These are phyloP conservation scores for Sclerotinia trifoliorum DNA, from an alignment of 2,329 filamentous ascomycete species.

Conservation along the genomic window DNA sequence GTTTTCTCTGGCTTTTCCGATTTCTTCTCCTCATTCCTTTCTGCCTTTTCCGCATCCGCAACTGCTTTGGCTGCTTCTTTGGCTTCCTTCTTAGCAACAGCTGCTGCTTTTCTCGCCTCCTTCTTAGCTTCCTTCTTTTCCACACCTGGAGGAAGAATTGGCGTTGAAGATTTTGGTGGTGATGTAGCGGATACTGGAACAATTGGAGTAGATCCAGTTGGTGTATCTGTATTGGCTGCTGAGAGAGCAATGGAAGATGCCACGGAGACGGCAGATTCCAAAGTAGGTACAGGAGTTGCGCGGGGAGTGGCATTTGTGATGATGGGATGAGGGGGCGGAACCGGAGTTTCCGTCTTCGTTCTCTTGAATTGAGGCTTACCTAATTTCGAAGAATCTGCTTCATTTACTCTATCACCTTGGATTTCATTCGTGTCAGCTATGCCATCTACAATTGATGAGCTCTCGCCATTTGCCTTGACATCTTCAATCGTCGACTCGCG, in stretches of 20 bases:
- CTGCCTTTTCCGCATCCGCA: slow-evolving; percentile 9
- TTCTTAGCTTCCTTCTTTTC: slow-evolving; percentile 35
- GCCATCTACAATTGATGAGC: slow-evolving; percentile 28
- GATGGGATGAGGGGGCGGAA: slow-evolving; percentile 47
- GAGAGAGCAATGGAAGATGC: slow-evolving; percentile 27
- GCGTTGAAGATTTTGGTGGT: slow-evolving; percentile 40
- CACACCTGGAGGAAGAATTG: slow-evolving; percentile 39
- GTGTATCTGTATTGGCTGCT: slow-evolving; percentile 24
- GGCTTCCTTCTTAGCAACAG: slow-evolving; percentile 5
- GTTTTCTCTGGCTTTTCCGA: slow-evolving; percentile 14
- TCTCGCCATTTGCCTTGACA: slow-evolving; percentile 11
- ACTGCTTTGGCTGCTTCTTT: slow-evolving; percentile 14
- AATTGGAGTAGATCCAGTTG: slow-evolving; percentile 24
- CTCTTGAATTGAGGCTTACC: slow-evolving; percentile 49
- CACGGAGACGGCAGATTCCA: slow-evolving; percentile 30
- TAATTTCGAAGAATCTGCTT: slow-evolving; percentile 28
- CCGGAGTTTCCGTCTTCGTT: slow-evolving; percentile 57
- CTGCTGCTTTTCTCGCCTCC: slow-evolving; percentile 23
- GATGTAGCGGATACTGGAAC: slow-evolving; percentile 25
- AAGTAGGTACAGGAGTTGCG: slow-evolving; percentile 24
- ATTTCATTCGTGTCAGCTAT: slow-evolving; percentile 26
- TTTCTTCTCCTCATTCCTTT: slow-evolving; percentile 15
- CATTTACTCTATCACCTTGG: slow-evolving; percentile 23
- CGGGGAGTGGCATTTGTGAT: slow-evolving; percentile 40
- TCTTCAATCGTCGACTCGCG: slow-evolving; percentile 32